phyloP scores from a whole-genome alignment of 176 grass and related monocot genomes.

The Aegilops tauschii region DNA sequence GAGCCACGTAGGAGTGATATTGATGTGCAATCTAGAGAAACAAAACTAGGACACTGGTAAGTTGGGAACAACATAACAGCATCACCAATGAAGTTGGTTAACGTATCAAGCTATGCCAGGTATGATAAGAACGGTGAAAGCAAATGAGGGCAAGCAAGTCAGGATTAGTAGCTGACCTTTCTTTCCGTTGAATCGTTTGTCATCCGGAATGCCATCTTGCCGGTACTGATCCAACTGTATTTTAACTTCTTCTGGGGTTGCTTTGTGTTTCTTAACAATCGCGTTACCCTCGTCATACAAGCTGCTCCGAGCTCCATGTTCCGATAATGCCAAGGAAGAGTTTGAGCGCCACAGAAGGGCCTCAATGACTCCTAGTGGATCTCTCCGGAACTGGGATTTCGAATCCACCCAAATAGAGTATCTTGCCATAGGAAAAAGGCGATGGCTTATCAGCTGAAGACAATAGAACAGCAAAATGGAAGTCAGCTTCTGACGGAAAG shows the following conservation, averaged over 20 bases:
- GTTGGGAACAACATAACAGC: not conserved
- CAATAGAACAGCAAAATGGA: constrained; percentile 12
- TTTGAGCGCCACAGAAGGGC: constrained; percentile 79
- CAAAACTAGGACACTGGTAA: not conserved
- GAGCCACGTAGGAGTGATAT: not conserved
- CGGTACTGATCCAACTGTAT: constrained; percentile 72
- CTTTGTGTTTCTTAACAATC: constrained; percentile 90
- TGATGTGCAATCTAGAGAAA: not conserved
- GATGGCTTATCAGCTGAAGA: constrained; percentile 87
- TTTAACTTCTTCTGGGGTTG: constrained; percentile 87
- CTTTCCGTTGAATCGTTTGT: constrained; percentile 80
- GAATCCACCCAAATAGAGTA: constrained; percentile 98
- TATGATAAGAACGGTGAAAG: not conserved
- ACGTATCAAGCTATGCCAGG: not conserved
- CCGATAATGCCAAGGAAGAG: constrained; percentile 82
- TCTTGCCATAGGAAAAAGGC: constrained; percentile 74
- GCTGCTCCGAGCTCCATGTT: constrained; percentile 87
- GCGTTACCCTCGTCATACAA: constrained; percentile 89
- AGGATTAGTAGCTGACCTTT: constrained; percentile 58
- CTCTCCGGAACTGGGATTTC: constrained; percentile 86
- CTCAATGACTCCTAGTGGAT: constrained; percentile 80
- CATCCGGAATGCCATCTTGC: constrained; percentile 73
- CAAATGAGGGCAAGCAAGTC: not conserved
- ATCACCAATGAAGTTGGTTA: too few species aligned
- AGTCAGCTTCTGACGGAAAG: constrained; percentile 1